Conservation (phyloP, 2,329 filamentous ascomycete genomes). For the Macrophomina phaseolina region DNA sequence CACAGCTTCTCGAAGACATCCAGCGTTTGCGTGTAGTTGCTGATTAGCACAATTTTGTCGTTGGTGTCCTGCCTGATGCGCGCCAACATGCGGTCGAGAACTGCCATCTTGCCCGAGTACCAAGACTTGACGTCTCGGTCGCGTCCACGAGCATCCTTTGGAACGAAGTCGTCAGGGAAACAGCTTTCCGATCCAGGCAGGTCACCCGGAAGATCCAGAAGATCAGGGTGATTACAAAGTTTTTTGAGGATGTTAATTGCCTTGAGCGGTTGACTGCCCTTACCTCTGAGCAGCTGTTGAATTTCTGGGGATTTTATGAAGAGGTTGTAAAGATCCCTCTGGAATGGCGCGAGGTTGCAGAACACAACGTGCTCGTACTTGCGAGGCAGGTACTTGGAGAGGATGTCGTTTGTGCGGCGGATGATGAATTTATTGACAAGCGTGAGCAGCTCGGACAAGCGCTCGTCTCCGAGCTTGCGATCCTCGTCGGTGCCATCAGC, state of each 20-base stretch:
- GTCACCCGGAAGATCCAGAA: conserved; percentile 82
- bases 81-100: conserved; percentile 96
- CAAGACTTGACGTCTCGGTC: conserved; percentile 92
- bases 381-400: conserved; percentile 95
- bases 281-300: conserved; percentile 86
- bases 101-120: conserved; percentile 98
- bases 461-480: conserved; percentile 80
- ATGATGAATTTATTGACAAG: conserved; percentile 99
- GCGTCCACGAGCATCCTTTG: conserved; percentile 83
- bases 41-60: conserved; percentile 98
- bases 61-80: conserved; percentile 95
- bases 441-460: conserved; percentile 77
- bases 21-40: conserved; percentile 95
- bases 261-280: conserved; percentile 94
- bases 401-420: conserved; percentile 92
- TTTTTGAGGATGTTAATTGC: conserved; percentile 98
- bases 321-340: conserved; percentile 92
- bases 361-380: conserved; percentile 99
- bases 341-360: conserved; percentile 92
- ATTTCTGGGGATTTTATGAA: conserved; percentile 97
- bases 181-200: conserved; percentile 83
- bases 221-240: conserved; percentile 95
- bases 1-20: conserved; percentile 94
- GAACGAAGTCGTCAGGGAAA: conserved; percentile 86
- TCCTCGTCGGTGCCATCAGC: conserved; percentile 86